Evolutionary conservation across 768 basidiomycete species (phyloP), one percentile per base, ranked within the genome.

Genomic region (Phanerochaete sordida): DNA sequence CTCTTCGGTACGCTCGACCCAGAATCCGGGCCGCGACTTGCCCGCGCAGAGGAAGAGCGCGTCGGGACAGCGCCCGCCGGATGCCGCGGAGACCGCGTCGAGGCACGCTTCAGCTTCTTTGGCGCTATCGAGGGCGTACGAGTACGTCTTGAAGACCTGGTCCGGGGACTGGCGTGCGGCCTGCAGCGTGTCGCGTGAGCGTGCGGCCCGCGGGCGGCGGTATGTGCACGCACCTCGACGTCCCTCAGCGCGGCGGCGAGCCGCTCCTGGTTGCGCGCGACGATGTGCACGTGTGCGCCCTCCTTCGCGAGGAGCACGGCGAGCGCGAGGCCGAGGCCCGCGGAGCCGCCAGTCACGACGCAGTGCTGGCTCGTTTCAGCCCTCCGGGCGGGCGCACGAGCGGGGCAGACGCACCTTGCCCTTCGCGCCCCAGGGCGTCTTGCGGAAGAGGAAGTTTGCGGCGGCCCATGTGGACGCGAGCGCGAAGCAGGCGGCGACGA

Each of bases 281-380:
- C 88, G 60, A 95, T 92, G 7, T 90, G 91, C 2, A 95, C 87
- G 62, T 92, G 80, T 0, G 93, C 92, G 0, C 95, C 94, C 60
- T 77, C 77, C 61, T 76, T 74, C 15, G 83, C 81, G 1, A 96
- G 78, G 16, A 87, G 74, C 28, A 81, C 77, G 0, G 93, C 89
- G 8, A 95, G 75, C 0, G 85, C 81, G 1, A 93, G 79, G 1
- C 94, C 94, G 0, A 95, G 82, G 0, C 94, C 94, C 15, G 85
- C 78, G 44, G 86, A 89, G 2, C 91, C 93, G 2, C 94, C 94
- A 0, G 93, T 93, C 19, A 96, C 77, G 69, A 93, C 92, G 72
- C 86, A 84, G 65, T 94, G 91, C 94, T 95, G 60, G 11, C 55
- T 16, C 46, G 55, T 31, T 28, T 37, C 21, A 28, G 15, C 12